phyloP scores from a whole-genome alignment of 768 basidiomycete genomes.

The Cubamyces sp. region DNA sequence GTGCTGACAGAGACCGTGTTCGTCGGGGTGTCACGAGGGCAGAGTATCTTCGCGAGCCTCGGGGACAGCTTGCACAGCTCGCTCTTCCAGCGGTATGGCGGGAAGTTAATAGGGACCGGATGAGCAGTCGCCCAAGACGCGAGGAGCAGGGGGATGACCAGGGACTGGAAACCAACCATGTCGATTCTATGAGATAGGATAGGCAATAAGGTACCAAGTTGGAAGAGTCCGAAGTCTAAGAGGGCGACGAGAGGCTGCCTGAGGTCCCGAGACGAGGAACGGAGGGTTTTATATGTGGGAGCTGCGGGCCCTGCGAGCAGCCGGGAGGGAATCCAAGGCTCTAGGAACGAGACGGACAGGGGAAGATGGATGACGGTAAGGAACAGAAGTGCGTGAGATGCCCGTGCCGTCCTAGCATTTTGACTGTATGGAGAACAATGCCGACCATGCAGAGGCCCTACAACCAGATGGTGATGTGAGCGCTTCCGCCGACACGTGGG shows the following conservation, averaged over 20 bases:
- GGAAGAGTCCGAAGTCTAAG: slow-evolving; percentile 23
- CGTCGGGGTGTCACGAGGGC: slow-evolving; percentile 41
- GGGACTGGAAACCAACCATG: slow-evolving; percentile 43
- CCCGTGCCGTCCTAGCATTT: slow-evolving; percentile 16
- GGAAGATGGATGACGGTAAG: slow-evolving; percentile 24
- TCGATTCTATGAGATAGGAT: slow-evolving; percentile 20
- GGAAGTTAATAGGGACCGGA: slow-evolving; percentile 38
- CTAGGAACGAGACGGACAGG: slow-evolving; percentile 15
- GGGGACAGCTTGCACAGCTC: slow-evolving; percentile 52
- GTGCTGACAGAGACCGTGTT: slow-evolving; percentile 44
- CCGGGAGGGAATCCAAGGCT: slow-evolving; percentile 4
- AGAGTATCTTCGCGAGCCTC: slow-evolving; percentile 43
- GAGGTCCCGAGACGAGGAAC: slow-evolving; percentile 9
- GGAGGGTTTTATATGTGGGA: slow-evolving; percentile 24
- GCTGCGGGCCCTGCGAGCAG: slow-evolving; percentile 25
- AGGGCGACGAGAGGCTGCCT: slow-evolving; percentile 17
- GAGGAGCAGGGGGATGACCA: slow-evolving; percentile 39
- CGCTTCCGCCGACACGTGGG: slow-evolving; percentile 21
- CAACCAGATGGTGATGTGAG: slow-evolving; percentile 9
- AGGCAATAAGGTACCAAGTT: slow-evolving; percentile 37
- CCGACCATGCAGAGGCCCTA: slow-evolving; percentile 7
- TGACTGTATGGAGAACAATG: slow-evolving; percentile 25
- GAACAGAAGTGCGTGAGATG: slow-evolving; percentile 24
- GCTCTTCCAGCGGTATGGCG: slow-evolving; percentile 39
- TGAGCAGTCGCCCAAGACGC: slow-evolving; percentile 35